Base-by-base conservation (phyloP, 352 stramenopile species). In the Globisporangium sylvaticum region DNA sequence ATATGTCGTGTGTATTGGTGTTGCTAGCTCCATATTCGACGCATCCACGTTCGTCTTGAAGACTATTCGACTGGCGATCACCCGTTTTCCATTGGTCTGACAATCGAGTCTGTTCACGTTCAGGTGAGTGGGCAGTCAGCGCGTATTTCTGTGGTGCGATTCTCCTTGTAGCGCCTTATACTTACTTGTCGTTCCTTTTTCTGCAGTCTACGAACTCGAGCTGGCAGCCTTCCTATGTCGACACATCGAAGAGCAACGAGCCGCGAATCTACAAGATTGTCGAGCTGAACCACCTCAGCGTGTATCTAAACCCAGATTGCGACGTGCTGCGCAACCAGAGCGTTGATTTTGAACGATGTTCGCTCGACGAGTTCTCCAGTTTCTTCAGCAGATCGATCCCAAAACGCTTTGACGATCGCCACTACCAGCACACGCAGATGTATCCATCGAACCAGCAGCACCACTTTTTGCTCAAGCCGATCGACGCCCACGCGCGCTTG, bases 181-280 rank as follows among this genome's bases (percentile, higher is more conserved):
- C 18, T 50, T 50, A 50, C 42, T 50, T 50, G 18, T 10, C 42
- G 18, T 50, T 29, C 2, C 61, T 1, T n/a, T n/a, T 7, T 42
- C 14, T 44, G 10, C 68, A 96, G 83, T 96, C 89, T 3, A 96
- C 89, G 1, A 94, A 95, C 64, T 90, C 86, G 3, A 91, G 84
- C 52, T 96, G 89, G 89, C 87, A 95, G 64, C 84, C 86, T 2
- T 90, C 86, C 7, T 96, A 93, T 27, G 79, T 96, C 14, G 87
- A 96, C 53, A 83, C 76, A 7, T 77, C 78, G 2, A 91, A 91
- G 57, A 93, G 70, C 68, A 90, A 82, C 44, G 89, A 94, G 57
- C 84, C 87, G n/a, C 81, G 88, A 1, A 95, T 96, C 64, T 96
- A 93, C 66, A 96, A 96, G 69, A 91, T 88, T 62, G 80, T 96